Conservation (phyloP, 331 rosid species). For the Prunus yedoensis region DNA sequence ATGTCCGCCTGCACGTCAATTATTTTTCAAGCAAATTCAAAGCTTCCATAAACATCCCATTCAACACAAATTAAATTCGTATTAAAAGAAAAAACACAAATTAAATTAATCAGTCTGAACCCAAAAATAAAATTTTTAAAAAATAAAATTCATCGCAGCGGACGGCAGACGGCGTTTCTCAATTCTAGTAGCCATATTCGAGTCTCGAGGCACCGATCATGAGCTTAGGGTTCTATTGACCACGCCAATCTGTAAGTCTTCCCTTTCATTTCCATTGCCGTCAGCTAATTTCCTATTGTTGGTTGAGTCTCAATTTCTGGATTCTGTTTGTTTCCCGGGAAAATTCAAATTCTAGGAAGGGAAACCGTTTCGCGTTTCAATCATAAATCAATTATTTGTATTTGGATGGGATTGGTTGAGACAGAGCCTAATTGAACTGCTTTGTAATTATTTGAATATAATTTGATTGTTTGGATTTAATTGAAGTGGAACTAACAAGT, state of each 20-base stretch:
- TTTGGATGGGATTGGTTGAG: not conserved
- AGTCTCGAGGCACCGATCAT: slow-evolving; percentile 25
- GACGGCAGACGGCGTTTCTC: not conserved
- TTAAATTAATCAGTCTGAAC: too few species aligned
- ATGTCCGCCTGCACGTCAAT: not conserved
- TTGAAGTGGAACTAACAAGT: not conserved
- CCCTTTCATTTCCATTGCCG: not conserved
- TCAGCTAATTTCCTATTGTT: not conserved
- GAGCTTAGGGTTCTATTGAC: slow-evolving; percentile 42
- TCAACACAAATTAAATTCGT: not conserved
- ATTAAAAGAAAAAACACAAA: too few species aligned
- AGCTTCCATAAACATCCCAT: not conserved
- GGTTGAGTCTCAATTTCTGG: not conserved
- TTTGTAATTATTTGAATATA: not conserved
- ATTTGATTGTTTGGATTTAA: not conserved
- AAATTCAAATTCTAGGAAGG: not conserved
- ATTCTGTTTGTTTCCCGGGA: not conserved
- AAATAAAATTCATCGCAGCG: too few species aligned
- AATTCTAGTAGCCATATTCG: not conserved
- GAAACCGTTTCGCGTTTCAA: not conserved
- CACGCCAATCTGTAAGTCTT: slow-evolving; percentile 41
- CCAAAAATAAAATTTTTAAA: too few species aligned
- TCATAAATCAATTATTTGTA: not conserved
- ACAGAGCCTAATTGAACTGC: not conserved
- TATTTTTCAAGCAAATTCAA: not conserved